Evolutionary conservation across 768 basidiomycete species (phyloP), one percentile per base, ranked within the genome.

Genomic region (Hericium erinaceus): DNA sequence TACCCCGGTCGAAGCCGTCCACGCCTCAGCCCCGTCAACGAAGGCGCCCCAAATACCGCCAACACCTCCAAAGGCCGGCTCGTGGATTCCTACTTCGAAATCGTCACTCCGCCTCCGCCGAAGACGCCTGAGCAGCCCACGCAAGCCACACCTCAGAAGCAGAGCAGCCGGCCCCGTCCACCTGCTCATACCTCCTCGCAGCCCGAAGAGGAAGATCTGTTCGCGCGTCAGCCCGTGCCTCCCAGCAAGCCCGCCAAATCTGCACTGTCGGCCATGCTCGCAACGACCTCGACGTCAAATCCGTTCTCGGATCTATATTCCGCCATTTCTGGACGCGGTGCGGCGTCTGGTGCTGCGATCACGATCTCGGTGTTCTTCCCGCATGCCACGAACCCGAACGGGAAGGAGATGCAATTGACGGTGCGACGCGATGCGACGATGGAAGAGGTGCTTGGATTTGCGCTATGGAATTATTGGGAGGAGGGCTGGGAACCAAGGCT

Each of bases 361-460:
- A 78, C 76, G 28, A 82, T 95, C 41, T 79, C 80, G 48, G 78
- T 98, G 1, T 97, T 84, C 72, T 98, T 95, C 73, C 95, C 95
- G 0, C 83, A 87, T 60, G 89, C 89, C 15, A 72, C 67, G 5
- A 74, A 81, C 58, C 87, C 87, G 0, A 71, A 66, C 15, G 79
- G 80, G 2, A 81, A 83, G 54, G 73, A 81, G 20, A 82, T 95
- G 79, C 72, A 80, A 39, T 76, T 94, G 5, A 85, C 78, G 59
- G 90, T 98, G 11, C 74, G 92, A 57, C 85, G 84, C 61, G 95
- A 98, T 61, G 89, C 93, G 1, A 89, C 87, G 0, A 85, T 98
- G 4, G 97, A 98, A 67, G 97, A 98, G 69, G 92, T 95, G 5
- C 89, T 98, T 55, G 97, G 97, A 0, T 92, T 89, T 68, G 87